Conservation (phyloP, 768 basidiomycete genomes). For the Suillus discolor region DNA sequence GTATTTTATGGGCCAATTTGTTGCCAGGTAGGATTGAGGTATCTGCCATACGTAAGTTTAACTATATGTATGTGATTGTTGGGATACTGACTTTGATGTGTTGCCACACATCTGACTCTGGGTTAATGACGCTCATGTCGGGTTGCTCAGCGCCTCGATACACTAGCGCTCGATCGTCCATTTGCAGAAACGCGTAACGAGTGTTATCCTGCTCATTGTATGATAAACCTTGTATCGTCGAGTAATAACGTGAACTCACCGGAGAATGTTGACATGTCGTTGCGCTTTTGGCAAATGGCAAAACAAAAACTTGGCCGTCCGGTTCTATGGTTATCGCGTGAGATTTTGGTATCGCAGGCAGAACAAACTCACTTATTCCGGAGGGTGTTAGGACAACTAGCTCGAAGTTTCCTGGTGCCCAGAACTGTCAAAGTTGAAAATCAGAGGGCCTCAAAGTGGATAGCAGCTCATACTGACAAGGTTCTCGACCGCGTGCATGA, state of each 20-base stretch:
- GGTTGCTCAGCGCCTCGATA: constrained; percentile 98
- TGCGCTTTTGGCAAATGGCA: constrained; percentile 95
- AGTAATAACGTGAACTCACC: constrained; percentile 44
- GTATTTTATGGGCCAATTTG: constrained; percentile 94
- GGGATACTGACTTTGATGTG: constrained; percentile 73
- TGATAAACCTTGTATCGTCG: not conserved
- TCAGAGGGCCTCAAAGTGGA: not conserved
- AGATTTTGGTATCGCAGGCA: not conserved
- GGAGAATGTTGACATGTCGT: constrained; percentile 91
- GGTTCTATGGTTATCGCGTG: constrained; percentile 40
- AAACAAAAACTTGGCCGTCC: constrained; percentile 75
- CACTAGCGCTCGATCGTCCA: constrained; percentile 91
- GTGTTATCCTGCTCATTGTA: constrained; percentile 79
- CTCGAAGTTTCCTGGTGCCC: constrained; percentile 92
- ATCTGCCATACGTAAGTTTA: constrained; percentile 52
- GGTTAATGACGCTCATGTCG: constrained; percentile 97
- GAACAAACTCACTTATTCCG: constrained; percentile 46
- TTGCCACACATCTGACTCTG: constrained; percentile 98
- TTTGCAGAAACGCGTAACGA: constrained; percentile 91
- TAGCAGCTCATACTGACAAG: constrained; percentile 52
- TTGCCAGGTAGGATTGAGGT: constrained; percentile 83
- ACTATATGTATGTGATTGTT: constrained; percentile 2
- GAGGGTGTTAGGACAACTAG: constrained; percentile 72
- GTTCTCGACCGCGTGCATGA: constrained; percentile 78
- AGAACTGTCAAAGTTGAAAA: constrained; percentile 60